These are phyloP conservation scores for Novakomyces olei DNA, from an alignment of 805 yeast species.

Conservation along the genomic window DNA sequence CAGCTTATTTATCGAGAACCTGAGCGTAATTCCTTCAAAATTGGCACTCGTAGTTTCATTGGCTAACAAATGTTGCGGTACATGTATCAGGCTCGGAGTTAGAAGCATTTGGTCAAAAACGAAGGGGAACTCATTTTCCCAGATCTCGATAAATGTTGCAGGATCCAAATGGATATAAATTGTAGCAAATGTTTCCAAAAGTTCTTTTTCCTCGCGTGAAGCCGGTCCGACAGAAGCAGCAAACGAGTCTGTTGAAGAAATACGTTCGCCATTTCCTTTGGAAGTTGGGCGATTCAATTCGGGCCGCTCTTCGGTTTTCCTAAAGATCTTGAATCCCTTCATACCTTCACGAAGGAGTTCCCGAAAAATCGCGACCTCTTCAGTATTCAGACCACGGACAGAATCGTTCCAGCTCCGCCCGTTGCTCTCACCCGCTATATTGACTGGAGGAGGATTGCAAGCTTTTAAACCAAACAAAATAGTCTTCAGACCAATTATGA, in stretches of 20 bases:
- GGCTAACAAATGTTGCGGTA: constrained; percentile 84
- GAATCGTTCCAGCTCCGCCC: constrained; percentile 58
- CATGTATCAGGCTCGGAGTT: constrained; percentile 68
- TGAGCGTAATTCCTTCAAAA: constrained; percentile 62
- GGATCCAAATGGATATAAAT: constrained; percentile 87
- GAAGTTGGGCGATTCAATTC: constrained; percentile 8
- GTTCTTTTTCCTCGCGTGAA: constrained; percentile 63
- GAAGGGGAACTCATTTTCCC: constrained; percentile 55
- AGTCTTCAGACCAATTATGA: constrained; percentile 75
- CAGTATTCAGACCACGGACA: constrained; percentile 59
- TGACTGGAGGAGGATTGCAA: constrained; percentile 59
- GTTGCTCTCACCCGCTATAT: constrained; percentile 27
- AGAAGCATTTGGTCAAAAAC: constrained; percentile 57
- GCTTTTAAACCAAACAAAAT: constrained; percentile 72
- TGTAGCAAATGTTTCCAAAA: constrained; percentile 87
- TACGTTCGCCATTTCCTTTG: constrained; percentile 12
- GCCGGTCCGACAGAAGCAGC: constrained; percentile 9
- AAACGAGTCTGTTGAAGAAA: constrained; percentile 16
- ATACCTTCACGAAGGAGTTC: constrained; percentile 68
- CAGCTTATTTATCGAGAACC: constrained; percentile 51
- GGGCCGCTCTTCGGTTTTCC: constrained; percentile 18
- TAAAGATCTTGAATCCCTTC: constrained; percentile 55
- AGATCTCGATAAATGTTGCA: constrained; percentile 83
- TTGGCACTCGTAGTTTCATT: constrained; percentile 87
- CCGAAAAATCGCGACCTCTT: constrained; percentile 60